Percentiles rank a stretch among this genome's conserved stretches.
These are phyloP conservation scores for Ceratocystis ficicola DNA, from an alignment of 2,329 filamentous ascomycete species.

Conservation along the genomic window DNA sequence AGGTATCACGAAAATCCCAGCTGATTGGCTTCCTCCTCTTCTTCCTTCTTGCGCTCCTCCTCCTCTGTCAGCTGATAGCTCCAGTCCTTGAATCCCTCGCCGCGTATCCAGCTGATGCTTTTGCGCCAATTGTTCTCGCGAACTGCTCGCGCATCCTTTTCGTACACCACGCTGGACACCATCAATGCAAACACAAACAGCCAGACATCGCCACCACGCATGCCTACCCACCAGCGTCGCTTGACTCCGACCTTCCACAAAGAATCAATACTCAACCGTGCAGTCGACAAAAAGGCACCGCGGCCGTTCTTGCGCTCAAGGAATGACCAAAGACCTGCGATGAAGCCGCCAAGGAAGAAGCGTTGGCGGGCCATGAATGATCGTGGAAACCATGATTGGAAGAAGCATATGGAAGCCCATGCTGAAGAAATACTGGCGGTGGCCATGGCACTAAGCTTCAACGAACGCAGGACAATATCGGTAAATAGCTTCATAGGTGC, in stretches of 20 bases:
- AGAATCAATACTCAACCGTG: constrained; percentile 66
- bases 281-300: constrained; percentile 64
- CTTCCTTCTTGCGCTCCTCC: constrained; percentile 30
- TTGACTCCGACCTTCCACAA: constrained; percentile 93
- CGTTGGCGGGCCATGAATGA: constrained; percentile 66
- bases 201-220: constrained; percentile 71
- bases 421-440: constrained; percentile 73
- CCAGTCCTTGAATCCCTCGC: constrained; percentile 65
- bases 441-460: constrained; percentile 61
- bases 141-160: constrained; percentile 55
- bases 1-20: constrained; percentile 24
- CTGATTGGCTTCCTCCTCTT: constrained; percentile 26
- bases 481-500: constrained; percentile 52
- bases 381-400: constrained; percentile 66
- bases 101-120: constrained; percentile 58
- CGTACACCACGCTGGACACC: constrained; percentile 64
- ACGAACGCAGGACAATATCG: constrained; percentile 52
- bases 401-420: constrained; percentile 84
- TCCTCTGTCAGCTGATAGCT: constrained; percentile 41
- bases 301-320: constrained; percentile 54
- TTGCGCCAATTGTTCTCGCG: constrained; percentile 57
- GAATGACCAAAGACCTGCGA: constrained; percentile 77
- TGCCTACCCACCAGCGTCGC: constrained; percentile 72
- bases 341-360: constrained; percentile 78
- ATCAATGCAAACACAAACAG: constrained; percentile 71